Base-by-base conservation (phyloP, 2,329 filamentous ascomycete genomes). In the Emmonsiellopsis sp. region DNA sequence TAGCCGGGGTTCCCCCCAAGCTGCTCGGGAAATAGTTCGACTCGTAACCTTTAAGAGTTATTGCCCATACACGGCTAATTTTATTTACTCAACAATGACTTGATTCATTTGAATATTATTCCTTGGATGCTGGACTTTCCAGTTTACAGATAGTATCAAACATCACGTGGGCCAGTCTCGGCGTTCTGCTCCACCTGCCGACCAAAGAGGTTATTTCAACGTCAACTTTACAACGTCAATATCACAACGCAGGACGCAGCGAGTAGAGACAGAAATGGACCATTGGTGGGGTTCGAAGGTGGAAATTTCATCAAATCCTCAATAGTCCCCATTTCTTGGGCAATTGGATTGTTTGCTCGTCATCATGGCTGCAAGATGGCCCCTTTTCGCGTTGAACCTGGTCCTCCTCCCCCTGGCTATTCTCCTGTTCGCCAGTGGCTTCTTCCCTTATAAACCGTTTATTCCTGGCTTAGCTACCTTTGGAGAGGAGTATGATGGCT, bases 391-490 rank as follows among this genome's bases (percentile, higher is more conserved):
- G 65, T 50, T 62, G 74, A 55, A 70, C 69, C 54, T 90, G 34
- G 72, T 95, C 56, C 82, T 95, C 44, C 82, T 95, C 45, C 87
- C 88, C 2, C 65, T 86, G 53, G 85, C 89, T 46, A 82, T 91
- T 58, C 61, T 86, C 52, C 71, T 86, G 59, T 97, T 97, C 69
- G 91, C 88, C 30, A 82, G 83, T 34, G 92, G 93, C 11, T 98
- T 98, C 78, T 98, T 98, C 66, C 93, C 93, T 7, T 96, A 97
- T 73, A 98, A 98, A 66, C 90, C 93, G 2, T 86, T 95, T 60
- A 78, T 98, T 47, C 84, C 91, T 9, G 93, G 93, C 3, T 75
- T 95, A 46, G 91, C 93, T 8, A 75, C 79, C 58, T 87, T 70
- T 58, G 61, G 65, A 31, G 58, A 84, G 69, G 79, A 82, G 57